Base-by-base conservation (phyloP, 441 rosid genomes). In the Jatropha podagrica region DNA sequence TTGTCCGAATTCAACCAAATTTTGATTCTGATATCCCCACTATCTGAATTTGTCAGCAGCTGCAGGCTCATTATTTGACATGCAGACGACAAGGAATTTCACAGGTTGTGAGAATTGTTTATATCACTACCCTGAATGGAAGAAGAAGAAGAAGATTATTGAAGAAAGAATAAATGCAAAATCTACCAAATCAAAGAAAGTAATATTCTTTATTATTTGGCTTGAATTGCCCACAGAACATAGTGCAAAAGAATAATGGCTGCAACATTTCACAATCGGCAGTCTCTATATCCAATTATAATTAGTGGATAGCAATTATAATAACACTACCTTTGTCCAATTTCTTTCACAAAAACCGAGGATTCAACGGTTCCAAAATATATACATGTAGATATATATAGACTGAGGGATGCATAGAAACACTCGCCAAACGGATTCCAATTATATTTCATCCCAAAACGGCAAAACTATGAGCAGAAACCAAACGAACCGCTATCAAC, bases 401-500 rank as follows among this genome's bases (percentile, higher is more conserved):
- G 32, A 32, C 32, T 32, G 32, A 32, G 32, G 32, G 32, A 10
- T 37, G 52, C 73, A 46, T 67, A 14, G 46, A 42, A 56, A 65
- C 14, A 26, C 55, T 48, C 60, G n/a, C 52, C 75, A 15, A 27
- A 44, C 37, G 51, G 32, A 38, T 18, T 23, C 69, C 20, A 54
- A 38, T 26, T 65, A 7, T 42, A 7, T 1, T 56, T 54, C 49
- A 41, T 48, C 7, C 51, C 54, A 23, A 72, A 72, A 61, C 68
- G 67, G 55, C 65, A 61, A 62, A 46, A 60, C n/a, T 26, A 27
- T 44, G 54, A 42, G 59, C 55, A 8, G 15, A 54, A 61, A 15
- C 49, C 62, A 20, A 72, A 69, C 18, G 58, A 40, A 69, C 75
- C 52, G 70, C 74, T 61, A 71, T 69, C 58, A 63, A 32, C 66